Percentiles rank a stretch among this genome's conserved stretches.
These are phyloP conservation scores for Suaeda aralocaspica DNA, from an alignment of 148 eudicot species.

Conservation along the genomic window DNA sequence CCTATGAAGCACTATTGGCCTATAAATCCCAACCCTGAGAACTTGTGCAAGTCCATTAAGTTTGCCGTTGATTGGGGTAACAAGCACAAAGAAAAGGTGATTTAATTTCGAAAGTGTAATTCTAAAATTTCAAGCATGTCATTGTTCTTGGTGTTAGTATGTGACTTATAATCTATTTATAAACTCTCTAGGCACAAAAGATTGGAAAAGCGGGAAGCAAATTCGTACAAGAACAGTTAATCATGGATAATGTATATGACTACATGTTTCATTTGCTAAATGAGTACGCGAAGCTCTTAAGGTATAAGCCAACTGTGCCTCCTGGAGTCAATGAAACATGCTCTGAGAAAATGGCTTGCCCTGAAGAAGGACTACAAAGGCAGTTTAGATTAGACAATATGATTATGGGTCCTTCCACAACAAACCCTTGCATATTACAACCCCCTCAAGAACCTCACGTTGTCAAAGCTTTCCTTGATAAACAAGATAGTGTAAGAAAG, in stretches of 20 bases:
- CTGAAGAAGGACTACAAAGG: conserved; percentile 27
- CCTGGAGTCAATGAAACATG: conserved; percentile 34
- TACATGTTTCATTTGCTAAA: conserved; percentile 49
- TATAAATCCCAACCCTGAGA: conserved; percentile 32
- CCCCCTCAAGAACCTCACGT: conserved; percentile 31
- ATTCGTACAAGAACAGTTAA: conserved; percentile 38
- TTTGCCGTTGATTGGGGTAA: conserved; percentile 58
- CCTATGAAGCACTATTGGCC: conserved; percentile 64
- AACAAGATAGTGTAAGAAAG: conserved; percentile 26
- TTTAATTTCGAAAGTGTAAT: too few species aligned
- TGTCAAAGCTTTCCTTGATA: conserved; percentile 28
- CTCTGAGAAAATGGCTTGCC: conserved; percentile 40
- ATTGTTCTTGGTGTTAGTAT: too few species aligned
- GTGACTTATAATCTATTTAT: background rate
- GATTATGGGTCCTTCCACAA: conserved; percentile 29
- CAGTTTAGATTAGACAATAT: conserved; percentile 30
- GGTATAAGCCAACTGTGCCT: conserved; percentile 38
- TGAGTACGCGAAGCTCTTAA: conserved; percentile 42
- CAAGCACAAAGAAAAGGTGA: conserved; percentile 42
- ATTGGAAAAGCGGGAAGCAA: conserved; percentile 34
- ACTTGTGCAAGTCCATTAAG: conserved; percentile 43
- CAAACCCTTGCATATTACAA: conserved; percentile 32
- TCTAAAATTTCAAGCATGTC: too few species aligned
- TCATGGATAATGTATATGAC: conserved; percentile 43
- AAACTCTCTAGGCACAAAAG: conserved; percentile 32